These are phyloP conservation scores for Claviceps sp. DNA, from an alignment of 2,329 filamentous ascomycete species.

Conservation along the genomic window DNA sequence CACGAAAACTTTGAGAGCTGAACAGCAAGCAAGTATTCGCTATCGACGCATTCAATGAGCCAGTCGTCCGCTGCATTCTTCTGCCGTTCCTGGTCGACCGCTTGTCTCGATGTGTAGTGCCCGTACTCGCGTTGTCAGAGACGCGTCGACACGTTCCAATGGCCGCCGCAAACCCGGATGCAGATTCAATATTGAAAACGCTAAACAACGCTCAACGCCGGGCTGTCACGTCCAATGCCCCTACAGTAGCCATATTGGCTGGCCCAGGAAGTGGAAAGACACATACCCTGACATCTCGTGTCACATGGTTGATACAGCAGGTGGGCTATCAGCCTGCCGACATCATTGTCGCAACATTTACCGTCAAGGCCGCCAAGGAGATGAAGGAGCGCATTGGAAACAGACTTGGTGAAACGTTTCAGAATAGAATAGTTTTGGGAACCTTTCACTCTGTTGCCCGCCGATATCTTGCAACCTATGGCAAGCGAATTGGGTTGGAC, in stretches of 20 bases:
- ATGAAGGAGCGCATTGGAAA: conserved; percentile 82
- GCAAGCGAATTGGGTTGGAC: conserved; percentile 66
- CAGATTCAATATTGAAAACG: conserved; percentile 28
- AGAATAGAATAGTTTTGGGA: conserved; percentile 68
- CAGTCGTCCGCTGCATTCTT: neutral
- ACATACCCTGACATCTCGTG: conserved; percentile 83
- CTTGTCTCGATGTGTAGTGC: neutral
- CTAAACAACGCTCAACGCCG: conserved; percentile 42
- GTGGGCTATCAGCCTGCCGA: conserved; percentile 65
- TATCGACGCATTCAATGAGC: neutral
- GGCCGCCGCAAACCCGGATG: conserved; percentile 12
- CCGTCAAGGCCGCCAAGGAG: conserved; percentile 83
- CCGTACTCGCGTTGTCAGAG: conserved; percentile 1
- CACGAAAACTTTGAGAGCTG: neutral
- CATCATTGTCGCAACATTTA: conserved; percentile 92
- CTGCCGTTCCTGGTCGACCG: neutral
- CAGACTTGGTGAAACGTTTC: conserved; percentile 64
- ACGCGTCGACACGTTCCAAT: conserved; percentile 15
- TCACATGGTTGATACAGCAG: conserved; percentile 73
- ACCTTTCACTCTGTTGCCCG: conserved; percentile 92
- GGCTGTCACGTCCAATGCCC: conserved; percentile 38
- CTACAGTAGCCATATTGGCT: conserved; percentile 52
- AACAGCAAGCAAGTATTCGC: neutral
- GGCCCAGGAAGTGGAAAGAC: conserved; percentile 75
- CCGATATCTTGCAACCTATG: conserved; percentile 73